Evolutionary conservation across 2,329 filamentous ascomycete genomes (phyloP), one percentile per base, ranked within the genome.

Genomic region (Elsinoe australis): DNA sequence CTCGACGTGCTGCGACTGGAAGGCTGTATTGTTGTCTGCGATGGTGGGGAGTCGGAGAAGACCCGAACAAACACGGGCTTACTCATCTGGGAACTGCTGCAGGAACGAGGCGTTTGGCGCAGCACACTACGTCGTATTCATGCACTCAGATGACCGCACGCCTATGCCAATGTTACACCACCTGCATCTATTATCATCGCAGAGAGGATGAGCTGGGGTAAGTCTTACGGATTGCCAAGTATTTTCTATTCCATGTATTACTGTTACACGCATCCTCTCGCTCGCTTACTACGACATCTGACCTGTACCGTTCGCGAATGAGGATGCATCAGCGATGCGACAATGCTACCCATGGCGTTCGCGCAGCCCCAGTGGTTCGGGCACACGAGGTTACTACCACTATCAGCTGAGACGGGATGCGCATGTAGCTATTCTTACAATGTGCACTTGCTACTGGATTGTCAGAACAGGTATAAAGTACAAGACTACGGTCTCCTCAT

Each of bases 151-250:
- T 41, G 36, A 41, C 36, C 28, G 21, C 36, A 28, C 36, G 19
- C 36, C 21, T 41, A 15, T 18, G 3, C 28, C 39, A 15, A 44
- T 15, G 39, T 44, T 44, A 15, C 38, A 44, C 39, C 26, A 18
- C 28, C 38, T 31, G 8, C 17, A 17, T 31, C 24, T 24, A 44
- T n/a, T n/a, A n/a, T n/a, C n/a, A n/a, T n/a, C n/a, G n/a, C n/a
- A n/a, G n/a, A n/a, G n/a, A n/a, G n/a, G n/a, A n/a, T n/a, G 28
- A 44, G 39, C 24, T 15, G 28, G n/a, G 19, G 24, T 21, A 21
- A 44, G n/a, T 24, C 28, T 44, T 44, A 44, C 39, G 39, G 31
- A 26, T n/a, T 10, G 39, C 28, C 39, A 44, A 21, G 39, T 10
- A 21, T 14, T 15, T 9, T 10, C 14, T 17, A n/a, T 31, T 44